phyloP scores from a whole-genome alignment of 768 basidiomycete genomes.

The Pleurotus giganteus region DNA sequence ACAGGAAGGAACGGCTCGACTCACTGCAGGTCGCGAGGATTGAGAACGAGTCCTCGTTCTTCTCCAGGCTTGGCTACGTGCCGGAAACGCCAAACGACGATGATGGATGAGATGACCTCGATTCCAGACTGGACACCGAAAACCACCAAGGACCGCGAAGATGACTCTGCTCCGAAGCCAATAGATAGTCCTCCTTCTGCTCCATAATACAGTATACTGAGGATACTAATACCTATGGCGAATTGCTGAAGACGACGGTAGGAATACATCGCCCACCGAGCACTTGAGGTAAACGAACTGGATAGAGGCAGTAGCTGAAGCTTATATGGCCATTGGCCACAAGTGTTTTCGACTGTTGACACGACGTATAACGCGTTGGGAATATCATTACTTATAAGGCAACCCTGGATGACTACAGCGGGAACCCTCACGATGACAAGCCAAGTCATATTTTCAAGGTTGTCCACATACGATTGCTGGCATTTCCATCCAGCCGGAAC shows the following conservation, averaged over 20 bases:
- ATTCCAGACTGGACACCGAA: slow-evolving; percentile 48
- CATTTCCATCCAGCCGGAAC: too few relatives aligned
- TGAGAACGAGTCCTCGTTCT: slow-evolving; percentile 18
- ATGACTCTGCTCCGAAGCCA: slow-evolving; percentile 41
- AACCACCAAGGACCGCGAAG: slow-evolving; percentile 43
- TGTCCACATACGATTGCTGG: too few relatives aligned
- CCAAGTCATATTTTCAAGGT: too few relatives aligned
- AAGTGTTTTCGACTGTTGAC: too few relatives aligned
- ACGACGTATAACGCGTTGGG: too few relatives aligned
- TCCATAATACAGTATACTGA: slow-evolving; percentile 34
- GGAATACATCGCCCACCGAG: slow-evolving; percentile 15
- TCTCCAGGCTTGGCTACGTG: slow-evolving; percentile 30
- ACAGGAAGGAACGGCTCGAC: neutral
- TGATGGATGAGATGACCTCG: slow-evolving; percentile 42
- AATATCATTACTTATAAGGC: too few relatives aligned
- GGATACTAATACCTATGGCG: slow-evolving; percentile 37
- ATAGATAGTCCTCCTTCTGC: slow-evolving; percentile 41
- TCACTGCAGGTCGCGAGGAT: slow-evolving; percentile 17
- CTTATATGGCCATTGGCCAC: neutral
- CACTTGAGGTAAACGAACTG: neutral
- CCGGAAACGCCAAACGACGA: slow-evolving; percentile 46
- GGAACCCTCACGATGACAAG: too few relatives aligned
- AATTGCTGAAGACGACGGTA: slow-evolving; percentile 34
- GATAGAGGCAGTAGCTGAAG: neutral
- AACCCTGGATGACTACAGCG: too few relatives aligned